Percentiles rank a stretch among this genome's conserved stretches.
Evolutionary conservation across 768 basidiomycete species (phyloP).

Genomic region (Kwoniella mangroviensis): DNA sequence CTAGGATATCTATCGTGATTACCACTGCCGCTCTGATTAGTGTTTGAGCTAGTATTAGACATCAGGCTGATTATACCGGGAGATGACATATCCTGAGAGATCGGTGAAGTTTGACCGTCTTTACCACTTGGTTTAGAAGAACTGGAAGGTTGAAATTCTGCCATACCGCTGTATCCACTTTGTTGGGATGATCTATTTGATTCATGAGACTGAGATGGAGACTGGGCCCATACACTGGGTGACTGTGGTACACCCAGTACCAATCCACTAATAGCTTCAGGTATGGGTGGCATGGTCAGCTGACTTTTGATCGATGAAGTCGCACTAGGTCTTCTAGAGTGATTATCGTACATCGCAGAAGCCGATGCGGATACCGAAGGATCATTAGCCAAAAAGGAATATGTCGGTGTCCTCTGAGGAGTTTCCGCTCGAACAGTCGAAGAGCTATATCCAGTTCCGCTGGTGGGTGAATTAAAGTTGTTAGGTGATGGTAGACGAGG

Average conservation of each 20-base stretch:
- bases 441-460: background rate
- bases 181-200: background rate
- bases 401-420: slow-evolving; percentile 17
- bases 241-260: background rate
- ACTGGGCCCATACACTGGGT: background rate
- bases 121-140: background rate
- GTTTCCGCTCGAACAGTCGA: background rate
- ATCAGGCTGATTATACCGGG: background rate
- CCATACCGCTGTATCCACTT: background rate
- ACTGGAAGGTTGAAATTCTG: background rate
- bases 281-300: background rate
- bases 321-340: background rate
- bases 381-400: slow-evolving; percentile 27
- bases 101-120: background rate
- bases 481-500: slow-evolving; percentile 21
- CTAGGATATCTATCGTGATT: slow-evolving; percentile 5
- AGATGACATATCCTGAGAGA: background rate
- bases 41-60: background rate
- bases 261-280: background rate
- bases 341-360: background rate
- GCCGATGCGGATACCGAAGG: background rate
- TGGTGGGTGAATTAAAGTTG: background rate
- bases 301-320: background rate
- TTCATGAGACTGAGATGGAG: background rate
- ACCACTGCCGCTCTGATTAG: background rate